Conservation (phyloP, 2,329 filamentous ascomycete genomes). For the Clarireedia sp. region DNA sequence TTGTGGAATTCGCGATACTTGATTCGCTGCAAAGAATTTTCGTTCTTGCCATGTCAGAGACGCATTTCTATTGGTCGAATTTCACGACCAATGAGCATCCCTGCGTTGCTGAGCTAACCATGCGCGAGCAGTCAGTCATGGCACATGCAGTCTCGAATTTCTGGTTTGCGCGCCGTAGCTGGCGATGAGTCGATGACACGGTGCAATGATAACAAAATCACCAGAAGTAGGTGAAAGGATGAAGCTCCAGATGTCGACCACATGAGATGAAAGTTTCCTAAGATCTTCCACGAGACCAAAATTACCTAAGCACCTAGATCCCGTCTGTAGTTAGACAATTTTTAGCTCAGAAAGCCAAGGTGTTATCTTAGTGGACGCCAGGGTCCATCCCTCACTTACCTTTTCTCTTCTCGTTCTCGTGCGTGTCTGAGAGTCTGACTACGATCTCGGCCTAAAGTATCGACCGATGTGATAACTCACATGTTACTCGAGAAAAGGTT, state of each 20-base stretch:
- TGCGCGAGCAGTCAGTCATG: too few species aligned
- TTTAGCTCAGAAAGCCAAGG: neutral
- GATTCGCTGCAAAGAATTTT: conserved; percentile 2
- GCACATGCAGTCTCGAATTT: too few species aligned
- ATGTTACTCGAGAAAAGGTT: too few species aligned
- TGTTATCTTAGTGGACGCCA: neutral
- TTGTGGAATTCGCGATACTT: neutral
- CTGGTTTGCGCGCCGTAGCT: too few species aligned
- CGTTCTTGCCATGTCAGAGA: conserved; percentile 10
- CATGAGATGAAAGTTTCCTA: neutral
- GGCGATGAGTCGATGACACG: neutral
- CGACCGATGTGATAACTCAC: neutral
- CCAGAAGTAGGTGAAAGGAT: neutral
- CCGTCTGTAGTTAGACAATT: neutral
- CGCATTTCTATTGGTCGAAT: neutral
- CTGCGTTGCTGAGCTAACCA: neutral
- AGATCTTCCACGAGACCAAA: too few species aligned
- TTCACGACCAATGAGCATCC: neutral
- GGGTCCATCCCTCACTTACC: neutral
- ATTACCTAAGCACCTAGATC: too few species aligned
- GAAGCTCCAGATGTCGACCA: neutral
- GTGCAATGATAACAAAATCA: neutral
- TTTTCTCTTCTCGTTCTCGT: neutral
- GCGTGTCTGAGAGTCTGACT: too few species aligned
- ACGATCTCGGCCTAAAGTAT: too few species aligned